A percentile compares a stretch with the other conserved stretches of the same genome.
Conservation (phyloP, 768 basidiomycete genomes). For the Auriculariales sp. region DNA sequence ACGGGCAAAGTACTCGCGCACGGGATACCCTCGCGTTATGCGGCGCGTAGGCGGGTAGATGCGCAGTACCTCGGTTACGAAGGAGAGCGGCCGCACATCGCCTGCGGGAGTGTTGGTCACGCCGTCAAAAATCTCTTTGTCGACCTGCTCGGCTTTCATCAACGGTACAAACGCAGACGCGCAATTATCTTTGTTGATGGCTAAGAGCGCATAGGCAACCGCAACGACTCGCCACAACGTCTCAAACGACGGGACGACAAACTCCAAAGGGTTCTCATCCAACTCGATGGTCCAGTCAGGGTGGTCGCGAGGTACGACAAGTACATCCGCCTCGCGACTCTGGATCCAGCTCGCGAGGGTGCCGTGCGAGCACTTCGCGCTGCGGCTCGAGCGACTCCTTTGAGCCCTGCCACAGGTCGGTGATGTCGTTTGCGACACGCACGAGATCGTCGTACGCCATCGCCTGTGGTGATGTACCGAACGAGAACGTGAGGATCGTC, state of each 20-base stretch:
- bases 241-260: constrained; percentile 46
- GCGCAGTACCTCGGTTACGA: constrained; percentile 31
- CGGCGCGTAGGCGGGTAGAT: constrained; percentile 37
- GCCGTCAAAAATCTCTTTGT: constrained; percentile 15
- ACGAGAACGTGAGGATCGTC: constrained; percentile 20
- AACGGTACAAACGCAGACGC: constrained; percentile 16
- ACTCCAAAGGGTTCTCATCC: constrained; percentile 27
- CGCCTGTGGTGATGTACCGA: constrained; percentile 15
- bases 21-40: constrained; percentile 20
- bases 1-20: constrained; percentile 1
- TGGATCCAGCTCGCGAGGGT: constrained; percentile 29
- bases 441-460: constrained; percentile 21
- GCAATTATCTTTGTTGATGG: constrained; percentile 18
- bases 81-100: constrained; percentile 16
- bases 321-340: constrained; percentile 13
- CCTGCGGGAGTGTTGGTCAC: constrained; percentile 8
- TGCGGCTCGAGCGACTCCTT: constrained; percentile 22
- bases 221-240: constrained; percentile 40
- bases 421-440: constrained; percentile 26
- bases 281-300: not conserved
- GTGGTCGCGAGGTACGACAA: not conserved
- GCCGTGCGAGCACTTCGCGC: constrained; percentile 16
- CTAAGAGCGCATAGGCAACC: constrained; percentile 28
- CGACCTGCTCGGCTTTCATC: constrained; percentile 19
- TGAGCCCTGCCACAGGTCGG: constrained; percentile 31